Evolutionary conservation across 2,329 filamentous ascomycete genomes (phyloP), one percentile per base, ranked within the genome.

Genomic region (Talaromyces verruculosus): DNA sequence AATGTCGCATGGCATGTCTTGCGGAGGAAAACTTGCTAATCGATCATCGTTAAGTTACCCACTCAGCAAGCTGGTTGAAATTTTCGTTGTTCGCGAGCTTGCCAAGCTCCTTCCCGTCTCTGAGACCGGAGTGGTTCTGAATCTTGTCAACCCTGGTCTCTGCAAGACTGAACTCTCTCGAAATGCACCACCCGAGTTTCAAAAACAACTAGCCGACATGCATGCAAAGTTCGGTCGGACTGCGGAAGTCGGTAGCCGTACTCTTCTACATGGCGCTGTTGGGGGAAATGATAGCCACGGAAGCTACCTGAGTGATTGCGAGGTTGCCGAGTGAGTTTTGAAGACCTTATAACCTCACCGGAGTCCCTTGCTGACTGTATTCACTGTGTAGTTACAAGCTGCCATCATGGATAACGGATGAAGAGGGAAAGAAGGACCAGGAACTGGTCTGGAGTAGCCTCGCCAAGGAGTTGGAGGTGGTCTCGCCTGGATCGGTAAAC

Each of bases 11-110:
- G 13, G 7, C 19, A 15, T 25, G 28, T 61, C 1, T 49, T 49
- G 17, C 19, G 35, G 33, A 28, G 11, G n/a, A 19, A 6, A 45
- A 60, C 43, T 33, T 22, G 35, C 43, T 51, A 22, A 58, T 65
- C 28, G 1, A 37, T n/a, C 3, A 3, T 28, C 17, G 11, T 39
- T 2, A 39, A 70, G 72, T 57, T 79, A 79, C 61, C 72, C 73
- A 33, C 68, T 77, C 30, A 76, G 75, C 25, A 79, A 78, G 68
- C 70, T 79, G 19, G 68, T 79, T 62, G 74, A 76, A 58, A 70
- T 76, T 19, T 68, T 76, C 35, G 63, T 69, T 7, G 64, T 77
- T 35, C 74, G 74, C 19, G 69, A 73, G 57, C 70, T 78, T 2
- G 76, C 72, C 3, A 67, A 59, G 15, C 17, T 63, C 15, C 13